Evolutionary conservation across 257 asterid genomes (phyloP).

Genomic region (Solanum chiquidenum): DNA sequence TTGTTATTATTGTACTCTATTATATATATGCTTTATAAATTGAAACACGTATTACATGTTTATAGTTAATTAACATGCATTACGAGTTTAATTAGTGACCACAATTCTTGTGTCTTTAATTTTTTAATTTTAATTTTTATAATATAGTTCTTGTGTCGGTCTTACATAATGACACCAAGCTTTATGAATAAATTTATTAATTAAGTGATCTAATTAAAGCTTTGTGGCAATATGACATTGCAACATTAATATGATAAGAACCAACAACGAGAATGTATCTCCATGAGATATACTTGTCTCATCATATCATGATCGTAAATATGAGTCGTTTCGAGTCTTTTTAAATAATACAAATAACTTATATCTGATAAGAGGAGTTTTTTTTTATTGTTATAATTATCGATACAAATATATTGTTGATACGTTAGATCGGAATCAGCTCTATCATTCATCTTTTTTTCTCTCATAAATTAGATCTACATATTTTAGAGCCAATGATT

Average conservation of each 20-base stretch:
- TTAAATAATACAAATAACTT: neutral
- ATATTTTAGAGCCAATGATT: neutral
- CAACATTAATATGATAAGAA: neutral
- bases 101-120: neutral
- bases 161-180: neutral
- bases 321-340: neutral
- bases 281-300: conserved; percentile 6
- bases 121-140: too few relatives aligned
- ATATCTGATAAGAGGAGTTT: neutral
- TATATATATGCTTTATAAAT: neutral
- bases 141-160: neutral
- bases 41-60: neutral
- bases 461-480: neutral
- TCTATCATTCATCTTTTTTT: neutral
- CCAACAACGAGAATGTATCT: conserved; percentile 12
- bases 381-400: neutral
- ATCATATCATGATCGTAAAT: neutral
- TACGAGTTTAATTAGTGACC: neutral
- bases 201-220: neutral
- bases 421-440: fast-evolving
- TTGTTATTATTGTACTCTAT: neutral
- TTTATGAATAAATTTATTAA: neutral
- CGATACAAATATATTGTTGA: fast-evolving
- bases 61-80: neutral
- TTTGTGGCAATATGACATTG: neutral